A percentile compares a stretch with the other conserved stretches of the same genome.
These are phyloP conservation scores for Coniochaeta sp. DNA, from an alignment of 2,329 filamentous ascomycete genomes.

Conservation along the genomic window DNA sequence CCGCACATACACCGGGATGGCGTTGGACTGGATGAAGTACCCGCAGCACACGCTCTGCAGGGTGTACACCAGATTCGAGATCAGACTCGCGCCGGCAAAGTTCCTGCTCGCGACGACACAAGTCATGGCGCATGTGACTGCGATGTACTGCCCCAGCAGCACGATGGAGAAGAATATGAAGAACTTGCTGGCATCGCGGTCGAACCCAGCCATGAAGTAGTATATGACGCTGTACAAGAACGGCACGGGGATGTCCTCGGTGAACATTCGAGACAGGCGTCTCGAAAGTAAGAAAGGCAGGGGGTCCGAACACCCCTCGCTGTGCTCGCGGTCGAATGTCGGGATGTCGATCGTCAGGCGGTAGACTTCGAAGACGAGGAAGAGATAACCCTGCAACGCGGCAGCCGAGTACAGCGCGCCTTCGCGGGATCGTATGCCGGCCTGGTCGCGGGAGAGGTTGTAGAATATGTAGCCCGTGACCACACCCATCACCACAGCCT, in stretches of 20 bases:
- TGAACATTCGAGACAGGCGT: conserved; percentile 58
- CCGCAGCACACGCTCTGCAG: conserved; percentile 69
- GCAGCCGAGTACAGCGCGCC: conserved; percentile 67
- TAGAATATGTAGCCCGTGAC: conserved; percentile 70
- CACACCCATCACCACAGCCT: conserved; percentile 64
- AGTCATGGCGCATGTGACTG: conserved; percentile 63
- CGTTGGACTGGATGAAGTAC: conserved; percentile 67
- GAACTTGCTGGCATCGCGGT: conserved; percentile 55
- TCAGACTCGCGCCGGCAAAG: conserved; percentile 64
- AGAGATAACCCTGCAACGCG: conserved; percentile 68
- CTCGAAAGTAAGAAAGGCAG: conserved; percentile 64
- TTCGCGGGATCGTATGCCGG: conserved; percentile 67
- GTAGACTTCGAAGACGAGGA: conserved; percentile 70
- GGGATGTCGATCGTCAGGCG: conserved; percentile 68
- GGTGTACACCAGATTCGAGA: conserved; percentile 67
- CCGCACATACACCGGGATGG: conserved; percentile 69
- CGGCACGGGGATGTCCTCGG: conserved; percentile 68
- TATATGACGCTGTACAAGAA: conserved; percentile 64
- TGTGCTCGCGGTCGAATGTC: conserved; percentile 68
- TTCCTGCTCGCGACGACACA: conserved; percentile 59
- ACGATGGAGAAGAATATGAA: conserved; percentile 66
- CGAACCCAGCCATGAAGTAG: conserved; percentile 74
- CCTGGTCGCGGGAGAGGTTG: conserved; percentile 54
- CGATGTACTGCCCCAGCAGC: conserved; percentile 65
- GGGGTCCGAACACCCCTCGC: conserved; percentile 65